A percentile compares a stretch with the other conserved stretches of the same genome.
Evolutionary conservation across 176 grass and related monocot genomes (phyloP).

Genomic region (Pharus latifolius): DNA sequence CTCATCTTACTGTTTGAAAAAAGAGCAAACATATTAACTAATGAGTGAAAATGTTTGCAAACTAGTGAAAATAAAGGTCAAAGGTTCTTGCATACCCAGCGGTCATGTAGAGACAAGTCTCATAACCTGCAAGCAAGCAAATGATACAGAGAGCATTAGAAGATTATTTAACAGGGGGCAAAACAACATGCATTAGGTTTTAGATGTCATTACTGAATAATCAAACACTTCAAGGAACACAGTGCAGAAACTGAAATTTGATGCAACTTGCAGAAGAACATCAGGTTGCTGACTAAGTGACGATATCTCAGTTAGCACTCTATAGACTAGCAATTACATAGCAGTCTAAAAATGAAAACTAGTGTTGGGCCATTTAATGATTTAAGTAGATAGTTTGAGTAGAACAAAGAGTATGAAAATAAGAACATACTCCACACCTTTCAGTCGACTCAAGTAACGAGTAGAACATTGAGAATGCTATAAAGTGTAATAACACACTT

Average conservation of each 20-base stretch:
- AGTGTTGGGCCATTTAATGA: neutral
- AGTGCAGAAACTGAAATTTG: neutral
- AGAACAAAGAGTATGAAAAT: neutral
- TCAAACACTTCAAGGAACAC: too few relatives aligned
- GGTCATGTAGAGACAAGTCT: conserved; percentile 60
- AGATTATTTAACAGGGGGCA: neutral
- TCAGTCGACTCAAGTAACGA: neutral
- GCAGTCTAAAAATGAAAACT: neutral
- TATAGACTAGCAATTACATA: neutral
- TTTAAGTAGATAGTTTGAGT: too few relatives aligned
- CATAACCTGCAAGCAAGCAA: conserved; percentile 62
- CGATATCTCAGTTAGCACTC: neutral
- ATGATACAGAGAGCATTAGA: neutral
- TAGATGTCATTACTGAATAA: neutral
- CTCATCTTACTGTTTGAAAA: conserved; percentile 50
- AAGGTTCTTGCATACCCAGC: conserved; percentile 36
- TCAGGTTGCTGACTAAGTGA: too few relatives aligned
- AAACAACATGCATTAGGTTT: neutral
- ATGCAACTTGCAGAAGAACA: neutral
- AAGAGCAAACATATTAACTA: neutral
- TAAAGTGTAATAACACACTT: neutral
- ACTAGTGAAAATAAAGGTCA: neutral
- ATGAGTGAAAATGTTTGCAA: neutral
- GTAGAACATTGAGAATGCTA: neutral
- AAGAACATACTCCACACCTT: neutral